A percentile compares a stretch with the other conserved stretches of the same genome.
Conservation (phyloP, 2,329 filamentous ascomycete species). For the Stemphylium lycopersici region DNA sequence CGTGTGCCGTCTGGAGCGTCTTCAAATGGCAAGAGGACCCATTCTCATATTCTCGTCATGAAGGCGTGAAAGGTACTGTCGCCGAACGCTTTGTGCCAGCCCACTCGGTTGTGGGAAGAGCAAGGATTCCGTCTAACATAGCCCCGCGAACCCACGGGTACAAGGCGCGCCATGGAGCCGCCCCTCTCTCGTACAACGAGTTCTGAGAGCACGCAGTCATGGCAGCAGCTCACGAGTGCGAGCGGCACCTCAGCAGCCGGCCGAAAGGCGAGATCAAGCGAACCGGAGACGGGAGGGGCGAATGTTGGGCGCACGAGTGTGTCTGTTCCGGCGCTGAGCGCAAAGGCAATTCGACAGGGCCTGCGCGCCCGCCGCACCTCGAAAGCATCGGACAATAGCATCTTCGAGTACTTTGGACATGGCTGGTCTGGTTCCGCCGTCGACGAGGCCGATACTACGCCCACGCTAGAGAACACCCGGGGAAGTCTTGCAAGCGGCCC, state of each 20-base stretch:
- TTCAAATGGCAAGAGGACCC: not conserved
- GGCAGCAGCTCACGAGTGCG: slow-evolving; percentile 57
- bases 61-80: slow-evolving; percentile 5
- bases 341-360: slow-evolving; percentile 51
- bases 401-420: slow-evolving; percentile 32
- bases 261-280: slow-evolving; percentile 65
- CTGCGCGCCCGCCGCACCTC: slow-evolving; percentile 49
- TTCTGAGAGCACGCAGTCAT: slow-evolving; percentile 49
- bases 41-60: not conserved
- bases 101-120: slow-evolving; percentile 17
- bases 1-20: not conserved
- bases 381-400: slow-evolving; percentile 54
- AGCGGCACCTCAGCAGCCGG: slow-evolving; percentile 45
- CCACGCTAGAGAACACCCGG: slow-evolving; percentile 38
- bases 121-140: slow-evolving; percentile 9
- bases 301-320: slow-evolving; percentile 66
- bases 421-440: slow-evolving; percentile 51
- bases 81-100: slow-evolving; percentile 3
- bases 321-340: slow-evolving; percentile 66
- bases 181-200: slow-evolving; percentile 45
- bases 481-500: slow-evolving; percentile 18
- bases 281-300: slow-evolving; percentile 64
- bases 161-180: slow-evolving; percentile 33
- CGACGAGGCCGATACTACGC: slow-evolving; percentile 57
- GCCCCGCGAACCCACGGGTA: slow-evolving; percentile 11